These are phyloP conservation scores for Alnus rubra DNA, from an alignment of 306 rosid genomes.

Conservation along the genomic window DNA sequence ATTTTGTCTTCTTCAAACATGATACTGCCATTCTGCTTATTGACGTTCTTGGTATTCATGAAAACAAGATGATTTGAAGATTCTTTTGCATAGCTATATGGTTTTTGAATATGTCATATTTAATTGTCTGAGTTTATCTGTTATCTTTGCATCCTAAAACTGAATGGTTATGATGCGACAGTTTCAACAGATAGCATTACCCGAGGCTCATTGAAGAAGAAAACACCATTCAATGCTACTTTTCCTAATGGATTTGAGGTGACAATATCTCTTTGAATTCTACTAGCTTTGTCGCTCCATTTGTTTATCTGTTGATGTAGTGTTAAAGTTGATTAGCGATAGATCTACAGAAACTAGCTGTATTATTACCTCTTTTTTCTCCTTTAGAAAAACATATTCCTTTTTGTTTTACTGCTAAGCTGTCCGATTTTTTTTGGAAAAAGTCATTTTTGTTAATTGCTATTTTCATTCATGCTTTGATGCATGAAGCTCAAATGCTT, in stretches of 20 bases:
- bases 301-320: constrained; percentile 4
- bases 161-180: constrained; percentile 32
- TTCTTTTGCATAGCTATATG: background rate
- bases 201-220: constrained; percentile 50
- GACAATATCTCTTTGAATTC: constrained; percentile 26
- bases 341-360: constrained; percentile 21
- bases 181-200: constrained; percentile 45
- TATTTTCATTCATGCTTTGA: background rate
- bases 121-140: background rate
- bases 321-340: constrained; percentile 15
- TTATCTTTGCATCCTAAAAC: constrained; percentile 16
- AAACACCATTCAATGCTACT: constrained; percentile 47
- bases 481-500: background rate
- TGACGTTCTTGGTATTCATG: background rate
- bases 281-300: constrained; percentile 3
- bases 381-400: constrained; percentile 6
- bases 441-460: background rate
- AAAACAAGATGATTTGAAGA: background rate
- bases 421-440: background rate
- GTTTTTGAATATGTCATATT: background rate
- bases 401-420: constrained; percentile 3
- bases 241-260: constrained; percentile 97
- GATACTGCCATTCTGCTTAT: background rate
- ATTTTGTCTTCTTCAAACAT: constrained; percentile 3
- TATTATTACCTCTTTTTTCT: background rate